Evolutionary conservation across 257 asterid genomes (phyloP).

Genomic region (Voacanga thouarsii): DNA sequence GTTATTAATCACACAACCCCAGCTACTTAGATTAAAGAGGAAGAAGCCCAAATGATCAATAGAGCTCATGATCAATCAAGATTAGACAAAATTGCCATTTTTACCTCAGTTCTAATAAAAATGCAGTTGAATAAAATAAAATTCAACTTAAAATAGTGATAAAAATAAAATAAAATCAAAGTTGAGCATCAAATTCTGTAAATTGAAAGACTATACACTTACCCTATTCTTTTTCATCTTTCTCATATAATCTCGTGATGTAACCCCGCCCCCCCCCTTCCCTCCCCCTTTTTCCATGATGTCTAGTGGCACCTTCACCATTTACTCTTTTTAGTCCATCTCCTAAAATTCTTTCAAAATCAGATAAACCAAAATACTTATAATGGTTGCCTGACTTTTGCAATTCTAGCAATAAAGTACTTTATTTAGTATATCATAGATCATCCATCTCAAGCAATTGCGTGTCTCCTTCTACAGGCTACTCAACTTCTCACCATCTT

Average conservation of each 20-base stretch:
- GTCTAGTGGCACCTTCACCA: too few relatives aligned
- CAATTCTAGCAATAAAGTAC: too few relatives aligned
- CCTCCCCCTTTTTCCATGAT: too few relatives aligned
- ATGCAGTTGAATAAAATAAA: background rate
- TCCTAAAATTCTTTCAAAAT: too few relatives aligned
- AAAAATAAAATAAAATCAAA: background rate
- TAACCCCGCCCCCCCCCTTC: too few relatives aligned
- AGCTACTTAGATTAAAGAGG: background rate
- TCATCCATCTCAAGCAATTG: background rate
- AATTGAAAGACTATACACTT: too few relatives aligned
- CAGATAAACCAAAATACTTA: background rate
- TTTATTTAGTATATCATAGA: background rate
- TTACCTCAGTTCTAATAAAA: too few relatives aligned
- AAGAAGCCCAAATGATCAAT: too few relatives aligned
- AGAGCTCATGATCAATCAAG: background rate
- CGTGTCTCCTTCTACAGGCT: background rate
- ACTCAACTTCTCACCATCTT: background rate
- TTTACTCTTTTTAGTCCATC: too few relatives aligned
- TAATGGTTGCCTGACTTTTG: background rate
- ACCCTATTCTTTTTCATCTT: too few relatives aligned
- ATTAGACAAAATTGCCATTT: background rate
- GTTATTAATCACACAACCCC: background rate
- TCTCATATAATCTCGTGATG: too few relatives aligned
- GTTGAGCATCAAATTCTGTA: too few relatives aligned
- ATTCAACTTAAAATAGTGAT: background rate